Evolutionary conservation across 2,329 filamentous ascomycete species (phyloP), one percentile per base, ranked within the genome.

Genomic region (Stagonosporopsis vannaccii): DNA sequence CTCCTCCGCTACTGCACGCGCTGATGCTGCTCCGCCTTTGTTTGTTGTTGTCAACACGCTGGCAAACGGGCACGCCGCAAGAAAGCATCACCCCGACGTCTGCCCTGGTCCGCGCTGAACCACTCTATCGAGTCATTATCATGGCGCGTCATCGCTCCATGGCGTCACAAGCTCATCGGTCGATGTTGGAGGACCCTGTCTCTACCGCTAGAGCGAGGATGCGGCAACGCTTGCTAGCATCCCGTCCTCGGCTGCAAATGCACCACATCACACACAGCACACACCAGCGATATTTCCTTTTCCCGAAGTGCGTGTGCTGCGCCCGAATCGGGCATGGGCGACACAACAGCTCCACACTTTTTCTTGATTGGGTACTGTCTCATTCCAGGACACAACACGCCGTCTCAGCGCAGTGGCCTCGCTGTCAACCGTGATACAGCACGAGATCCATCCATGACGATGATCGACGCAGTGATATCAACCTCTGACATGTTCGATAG

Each of bases 191-290:
- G 25, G 58, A 63, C 56, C 58, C 57, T 51, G 50, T 49, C 44
- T 41, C 25, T 45, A 43, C 55, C 30, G 46, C 52, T 56, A 47
- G 49, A 53, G 30, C 44, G 42, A 37, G 39, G 44, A 19, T 43
- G 51, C 58, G 61, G 63, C 60, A 59, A 48, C 55, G 46, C 46
- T 51, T 56, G 46, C 51, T 55, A 55, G 51, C 45, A 43, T 55
- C 51, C 44, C 51, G 51, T 32, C 32, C 43, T 54, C 51, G 51
- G 51, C 51, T 54, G 42, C 61, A 53, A 51, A 62, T 71, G 69
- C 70, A 66, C 26, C 62, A 65, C 65, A 63, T 72, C 70, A 69
- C 72, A 70, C 72, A 59, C 66, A 51, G 42, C 46, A 51, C 72
- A 59, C 65, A 56, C 53, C 47, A 43, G 30, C 66, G 65, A 69